These are phyloP conservation scores for Psidium guajava DNA, from an alignment of 345 rosid species.

Conservation along the genomic window DNA sequence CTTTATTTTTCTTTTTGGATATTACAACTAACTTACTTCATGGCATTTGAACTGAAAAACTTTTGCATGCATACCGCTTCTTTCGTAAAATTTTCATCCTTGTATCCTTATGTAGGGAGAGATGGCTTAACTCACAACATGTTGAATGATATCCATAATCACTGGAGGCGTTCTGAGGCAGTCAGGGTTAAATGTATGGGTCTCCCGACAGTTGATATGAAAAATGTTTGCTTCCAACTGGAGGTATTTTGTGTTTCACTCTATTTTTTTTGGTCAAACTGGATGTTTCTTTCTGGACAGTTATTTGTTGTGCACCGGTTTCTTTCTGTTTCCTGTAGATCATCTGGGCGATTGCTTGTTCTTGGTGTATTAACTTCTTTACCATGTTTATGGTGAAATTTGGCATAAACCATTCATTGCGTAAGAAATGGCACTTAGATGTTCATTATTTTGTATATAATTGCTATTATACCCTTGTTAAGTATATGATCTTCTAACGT, in stretches of 20 bases:
- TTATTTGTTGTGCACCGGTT: not conserved
- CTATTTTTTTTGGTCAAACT: not conserved
- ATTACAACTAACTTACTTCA: not conserved
- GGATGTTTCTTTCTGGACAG: not conserved
- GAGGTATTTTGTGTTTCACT: slow-evolving; percentile 43
- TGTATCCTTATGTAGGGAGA: slow-evolving; percentile 41
- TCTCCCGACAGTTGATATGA: slow-evolving; percentile 85
- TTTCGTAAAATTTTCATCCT: not conserved
- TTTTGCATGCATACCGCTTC: not conserved
- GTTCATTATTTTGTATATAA: not conserved
- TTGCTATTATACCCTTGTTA: not conserved
- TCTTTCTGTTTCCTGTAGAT: not conserved
- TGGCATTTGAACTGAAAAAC: not conserved
- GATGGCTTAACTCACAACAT: slow-evolving; percentile 96
- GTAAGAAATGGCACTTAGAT: not conserved
- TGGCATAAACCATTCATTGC: not conserved
- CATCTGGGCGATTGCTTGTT: not conserved
- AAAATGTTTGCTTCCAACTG: slow-evolving; percentile 70
- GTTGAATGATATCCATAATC: slow-evolving; percentile 80
- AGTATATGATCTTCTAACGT: not conserved
- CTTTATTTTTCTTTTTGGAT: not conserved
- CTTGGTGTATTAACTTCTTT: not conserved
- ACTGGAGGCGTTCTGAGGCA: slow-evolving; percentile 71
- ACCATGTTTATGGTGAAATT: not conserved
- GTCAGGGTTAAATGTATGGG: slow-evolving; percentile 85